phyloP scores from a whole-genome alignment of 225 moss, liverwort and hornwort species.

The Physcomitrellopsis africana region DNA sequence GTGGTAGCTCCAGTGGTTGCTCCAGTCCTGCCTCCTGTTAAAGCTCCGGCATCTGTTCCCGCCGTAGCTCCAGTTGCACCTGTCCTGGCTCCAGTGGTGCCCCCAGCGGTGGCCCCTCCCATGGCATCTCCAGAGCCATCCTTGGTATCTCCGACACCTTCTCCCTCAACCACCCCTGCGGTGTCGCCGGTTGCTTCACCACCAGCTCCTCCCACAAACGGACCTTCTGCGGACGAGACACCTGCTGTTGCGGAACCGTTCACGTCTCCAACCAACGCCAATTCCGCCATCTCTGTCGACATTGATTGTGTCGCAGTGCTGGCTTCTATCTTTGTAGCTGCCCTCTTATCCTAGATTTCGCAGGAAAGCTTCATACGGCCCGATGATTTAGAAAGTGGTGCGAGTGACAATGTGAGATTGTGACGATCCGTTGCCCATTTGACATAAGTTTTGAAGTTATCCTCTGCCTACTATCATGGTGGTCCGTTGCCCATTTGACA shows the following conservation, averaged over 20 bases:
- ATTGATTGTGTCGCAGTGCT: neutral
- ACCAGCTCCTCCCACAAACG: too few relatives aligned
- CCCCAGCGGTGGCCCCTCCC: neutral
- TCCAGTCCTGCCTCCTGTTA: neutral
- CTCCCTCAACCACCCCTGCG: too few relatives aligned
- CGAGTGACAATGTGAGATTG: neutral
- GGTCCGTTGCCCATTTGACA: conserved; percentile 10
- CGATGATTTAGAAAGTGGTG: too few relatives aligned
- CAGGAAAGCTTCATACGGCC: too few relatives aligned
- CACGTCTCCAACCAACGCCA: neutral
- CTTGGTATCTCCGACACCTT: too few relatives aligned
- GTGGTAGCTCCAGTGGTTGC: neutral
- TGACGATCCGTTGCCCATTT: conserved; percentile 1
- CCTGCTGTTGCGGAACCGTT: neutral
- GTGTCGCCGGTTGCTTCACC: too few relatives aligned
- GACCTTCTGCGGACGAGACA: neutral
- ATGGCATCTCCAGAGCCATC: too few relatives aligned
- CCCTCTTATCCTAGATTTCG: neutral
- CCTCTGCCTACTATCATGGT: neutral
- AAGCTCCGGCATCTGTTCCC: neutral
- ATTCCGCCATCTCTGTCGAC: neutral
- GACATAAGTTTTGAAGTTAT: conserved; percentile 25
- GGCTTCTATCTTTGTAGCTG: neutral
- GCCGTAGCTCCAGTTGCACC: neutral
- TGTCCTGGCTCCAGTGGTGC: neutral